Conservation (phyloP, 2,329 filamentous ascomycete species). For the Verticillium isaacii region DNA sequence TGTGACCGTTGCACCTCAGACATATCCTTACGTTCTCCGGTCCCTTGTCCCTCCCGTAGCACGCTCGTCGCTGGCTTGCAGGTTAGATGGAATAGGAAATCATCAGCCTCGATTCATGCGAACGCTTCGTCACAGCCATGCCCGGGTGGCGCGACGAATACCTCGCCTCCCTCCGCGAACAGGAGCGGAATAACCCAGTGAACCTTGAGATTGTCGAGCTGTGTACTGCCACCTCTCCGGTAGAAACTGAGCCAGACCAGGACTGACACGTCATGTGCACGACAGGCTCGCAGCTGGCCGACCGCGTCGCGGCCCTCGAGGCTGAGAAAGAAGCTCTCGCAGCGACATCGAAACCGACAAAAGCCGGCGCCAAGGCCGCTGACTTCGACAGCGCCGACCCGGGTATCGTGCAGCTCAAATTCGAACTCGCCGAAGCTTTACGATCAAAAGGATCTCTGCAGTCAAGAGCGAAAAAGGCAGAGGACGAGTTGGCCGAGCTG, state of each 20-base stretch:
- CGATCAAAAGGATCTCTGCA: conserved; percentile 68
- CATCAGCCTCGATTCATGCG: conserved; percentile 1
- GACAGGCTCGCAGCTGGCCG: conserved; percentile 59
- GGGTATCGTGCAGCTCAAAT: conserved; percentile 46
- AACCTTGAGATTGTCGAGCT: conserved; percentile 68
- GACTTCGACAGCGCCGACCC: conserved; percentile 19
- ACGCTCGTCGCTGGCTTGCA: neutral
- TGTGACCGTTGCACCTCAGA: neutral
- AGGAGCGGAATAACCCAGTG: conserved; percentile 59
- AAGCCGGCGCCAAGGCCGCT: conserved; percentile 14
- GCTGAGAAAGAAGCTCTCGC: conserved; percentile 46
- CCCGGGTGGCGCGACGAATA: conserved; percentile 80
- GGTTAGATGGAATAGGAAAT: conserved; percentile 3
- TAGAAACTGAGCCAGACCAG: neutral
- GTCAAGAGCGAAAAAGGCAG: conserved; percentile 55
- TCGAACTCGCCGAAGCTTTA: conserved; percentile 73
- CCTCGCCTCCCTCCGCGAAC: conserved; percentile 66
- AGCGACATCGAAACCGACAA: conserved; percentile 20
- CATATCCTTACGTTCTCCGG: neutral
- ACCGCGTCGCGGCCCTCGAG: conserved; percentile 61
- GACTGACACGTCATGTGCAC: neutral
- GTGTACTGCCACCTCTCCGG: conserved; percentile 50
- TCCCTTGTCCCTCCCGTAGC: neutral
- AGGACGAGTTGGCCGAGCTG: conserved; percentile 60
- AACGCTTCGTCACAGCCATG: conserved; percentile 26